A percentile compares a stretch with the other conserved stretches of the same genome.
Conservation (phyloP, 2,329 filamentous ascomycete species). For the Ceratocystis destructans region DNA sequence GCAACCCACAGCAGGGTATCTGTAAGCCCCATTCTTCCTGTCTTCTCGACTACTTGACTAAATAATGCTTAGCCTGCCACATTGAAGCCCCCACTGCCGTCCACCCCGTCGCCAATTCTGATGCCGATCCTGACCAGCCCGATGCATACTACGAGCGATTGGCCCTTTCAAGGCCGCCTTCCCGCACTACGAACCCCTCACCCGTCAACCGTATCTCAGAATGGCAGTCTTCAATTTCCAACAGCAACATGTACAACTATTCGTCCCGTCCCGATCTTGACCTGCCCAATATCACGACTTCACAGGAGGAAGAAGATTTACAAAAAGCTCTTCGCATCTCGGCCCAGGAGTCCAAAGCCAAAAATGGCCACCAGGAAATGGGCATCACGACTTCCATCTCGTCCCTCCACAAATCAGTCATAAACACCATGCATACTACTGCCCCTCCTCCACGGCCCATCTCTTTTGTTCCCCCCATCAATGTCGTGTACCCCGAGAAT, state of each 20-base stretch:
- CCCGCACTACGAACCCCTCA: slow-evolving; percentile 43
- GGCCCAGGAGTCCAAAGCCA: slow-evolving; percentile 15
- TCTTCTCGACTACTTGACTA: background rate
- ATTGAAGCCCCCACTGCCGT: slow-evolving; percentile 32
- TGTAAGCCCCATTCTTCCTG: background rate
- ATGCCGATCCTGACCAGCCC: slow-evolving; percentile 28
- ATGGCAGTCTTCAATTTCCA: slow-evolving; percentile 31
- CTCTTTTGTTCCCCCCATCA: slow-evolving; percentile 45
- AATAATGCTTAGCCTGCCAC: slow-evolving; percentile 35
- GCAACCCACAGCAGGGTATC: slow-evolving; percentile 23
- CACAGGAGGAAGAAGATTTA: slow-evolving; percentile 35
- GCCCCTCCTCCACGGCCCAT: slow-evolving; percentile 16
- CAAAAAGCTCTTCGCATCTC: slow-evolving; percentile 15
- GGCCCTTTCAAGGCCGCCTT: slow-evolving; percentile 49
- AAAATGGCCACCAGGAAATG: slow-evolving; percentile 33
- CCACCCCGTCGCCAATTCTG: slow-evolving; percentile 30
- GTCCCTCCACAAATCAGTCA: background rate
- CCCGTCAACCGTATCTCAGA: slow-evolving; percentile 41
- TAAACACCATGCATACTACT: background rate
- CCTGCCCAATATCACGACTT: background rate
- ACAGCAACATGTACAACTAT: slow-evolving; percentile 27
- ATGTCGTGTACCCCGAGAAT: slow-evolving; percentile 39
- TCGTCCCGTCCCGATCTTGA: background rate
- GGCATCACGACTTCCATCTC: slow-evolving; percentile 28
- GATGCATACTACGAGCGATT: slow-evolving; percentile 27